Conservation (phyloP, 2,329 filamentous ascomycete species). For the Apiospora koreana region DNA sequence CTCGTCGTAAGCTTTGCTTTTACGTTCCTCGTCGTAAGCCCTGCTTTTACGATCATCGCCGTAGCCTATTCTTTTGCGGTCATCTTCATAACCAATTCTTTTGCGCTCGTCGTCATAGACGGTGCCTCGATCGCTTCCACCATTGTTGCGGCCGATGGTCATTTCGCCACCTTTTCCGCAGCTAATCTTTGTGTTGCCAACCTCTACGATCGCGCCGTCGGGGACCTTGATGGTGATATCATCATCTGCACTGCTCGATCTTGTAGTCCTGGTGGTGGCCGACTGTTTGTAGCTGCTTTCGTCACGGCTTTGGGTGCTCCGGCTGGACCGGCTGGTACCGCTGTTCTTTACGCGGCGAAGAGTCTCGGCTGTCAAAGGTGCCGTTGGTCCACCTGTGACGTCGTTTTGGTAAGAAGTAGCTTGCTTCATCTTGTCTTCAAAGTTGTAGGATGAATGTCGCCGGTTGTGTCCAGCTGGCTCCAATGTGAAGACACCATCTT, state of each 20-base stretch:
- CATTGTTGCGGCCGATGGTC: conserved; percentile 45
- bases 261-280: conserved; percentile 61
- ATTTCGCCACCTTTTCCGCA: conserved; percentile 62
- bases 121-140: conserved; percentile 50
- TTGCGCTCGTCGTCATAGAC: too few species aligned
- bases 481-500: conserved; percentile 19
- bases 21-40: conserved; percentile 45
- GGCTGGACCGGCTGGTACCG: conserved; percentile 57
- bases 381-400: conserved; percentile 43
- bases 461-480: conserved; percentile 32
- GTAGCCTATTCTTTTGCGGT: conserved; percentile 38
- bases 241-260: conserved; percentile 54
- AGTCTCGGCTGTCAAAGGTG: conserved; percentile 57
- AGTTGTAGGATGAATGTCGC: conserved; percentile 35
- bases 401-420: conserved; percentile 56
- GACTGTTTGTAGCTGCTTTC: conserved; percentile 65
- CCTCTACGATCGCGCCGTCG: conserved; percentile 55
- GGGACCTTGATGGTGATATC: conserved; percentile 64
- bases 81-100: too few species aligned
- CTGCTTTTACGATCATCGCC: not conserved
- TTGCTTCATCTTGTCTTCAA: conserved; percentile 45
- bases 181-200: conserved; percentile 59
- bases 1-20: conserved; percentile 28
- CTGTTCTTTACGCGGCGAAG: conserved; percentile 52
- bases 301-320: conserved; percentile 61